Base-by-base conservation (phyloP, 2,329 filamentous ascomycete genomes). In the Tolypocladium pustulatum region DNA sequence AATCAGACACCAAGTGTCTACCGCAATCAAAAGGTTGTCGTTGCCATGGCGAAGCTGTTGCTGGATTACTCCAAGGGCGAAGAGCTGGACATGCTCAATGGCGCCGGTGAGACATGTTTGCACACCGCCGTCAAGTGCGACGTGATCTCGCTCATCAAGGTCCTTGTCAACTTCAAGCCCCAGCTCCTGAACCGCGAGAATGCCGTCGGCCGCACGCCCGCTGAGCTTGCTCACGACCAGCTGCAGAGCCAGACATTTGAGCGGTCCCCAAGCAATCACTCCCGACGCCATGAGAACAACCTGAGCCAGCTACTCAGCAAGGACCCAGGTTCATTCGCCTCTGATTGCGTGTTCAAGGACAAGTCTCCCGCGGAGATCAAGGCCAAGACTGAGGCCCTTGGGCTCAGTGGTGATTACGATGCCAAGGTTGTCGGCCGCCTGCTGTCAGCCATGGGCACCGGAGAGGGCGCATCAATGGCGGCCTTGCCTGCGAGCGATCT, bases 181-280 rank as follows among this genome's bases (percentile, higher is more conserved):
- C 76, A 78, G 32, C 75, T 91, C 1, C 73, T 91, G 0, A 79
- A 82, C 64, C 81, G 85, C 27, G 90, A 94, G 69, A 92, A 92
- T 64, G 83, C 88, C 0, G 88, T 88, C 0, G 90, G 90, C 1
- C 80, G 82, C 20, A 94, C 89, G 0, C 87, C 90, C 0, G 77
- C 80, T 34, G 89, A 94, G 65, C 72, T 89, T 55, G 83, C 86
- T 0, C 75, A 82, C 56, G 85, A 88, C 57, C 69, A 71, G 1
- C 78, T 79, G 60, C 72, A 81, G 2, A 70, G 73, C 9, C 65
- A 68, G 9, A 71, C 71, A 51, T 70, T 78, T n/a, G 55, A 60
- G 37, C 62, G 63, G 22, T 69, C 67, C 10, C 36, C 62, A 1
- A 38, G 32, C 4, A 7, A 61, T 13, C 5, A 46, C 6, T 46